Evolutionary conservation across 345 rosid species (phyloP).

Genomic region (Eucalyptus regnans): DNA sequence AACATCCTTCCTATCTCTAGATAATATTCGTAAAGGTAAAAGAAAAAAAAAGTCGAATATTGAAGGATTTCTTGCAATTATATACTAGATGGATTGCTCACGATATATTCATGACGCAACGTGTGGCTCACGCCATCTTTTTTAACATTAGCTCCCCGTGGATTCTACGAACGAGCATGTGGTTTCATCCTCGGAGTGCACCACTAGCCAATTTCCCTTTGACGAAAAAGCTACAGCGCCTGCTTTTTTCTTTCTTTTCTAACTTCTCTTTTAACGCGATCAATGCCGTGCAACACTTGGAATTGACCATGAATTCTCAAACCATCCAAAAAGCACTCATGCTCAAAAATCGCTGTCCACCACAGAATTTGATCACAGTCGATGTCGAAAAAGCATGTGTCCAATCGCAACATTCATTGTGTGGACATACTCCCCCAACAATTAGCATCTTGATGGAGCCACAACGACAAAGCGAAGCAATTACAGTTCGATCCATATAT

Average conservation of each 20-base stretch:
- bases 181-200: neutral
- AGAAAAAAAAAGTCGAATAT: neutral
- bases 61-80: neutral
- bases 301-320: neutral
- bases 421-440: too few species aligned
- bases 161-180: neutral
- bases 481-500: neutral
- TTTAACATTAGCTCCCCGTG: neutral
- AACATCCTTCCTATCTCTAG: neutral
- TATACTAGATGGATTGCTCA: neutral
- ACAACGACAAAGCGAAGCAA: rapidly evolving
- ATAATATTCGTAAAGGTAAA: neutral
- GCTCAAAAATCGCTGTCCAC: neutral
- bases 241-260: neutral
- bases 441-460: neutral
- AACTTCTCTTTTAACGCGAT: neutral
- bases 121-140: neutral
- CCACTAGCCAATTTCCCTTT: neutral
- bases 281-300: neutral
- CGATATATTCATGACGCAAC: neutral
- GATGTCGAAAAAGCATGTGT: neutral
- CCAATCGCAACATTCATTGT: rapidly evolving
- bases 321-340: neutral
- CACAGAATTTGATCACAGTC: neutral
- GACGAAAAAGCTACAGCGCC: neutral